Evolutionary conservation across 257 asterid species (phyloP), one percentile per base, ranked within the genome.

Genomic region (Lavandula angustifolia): DNA sequence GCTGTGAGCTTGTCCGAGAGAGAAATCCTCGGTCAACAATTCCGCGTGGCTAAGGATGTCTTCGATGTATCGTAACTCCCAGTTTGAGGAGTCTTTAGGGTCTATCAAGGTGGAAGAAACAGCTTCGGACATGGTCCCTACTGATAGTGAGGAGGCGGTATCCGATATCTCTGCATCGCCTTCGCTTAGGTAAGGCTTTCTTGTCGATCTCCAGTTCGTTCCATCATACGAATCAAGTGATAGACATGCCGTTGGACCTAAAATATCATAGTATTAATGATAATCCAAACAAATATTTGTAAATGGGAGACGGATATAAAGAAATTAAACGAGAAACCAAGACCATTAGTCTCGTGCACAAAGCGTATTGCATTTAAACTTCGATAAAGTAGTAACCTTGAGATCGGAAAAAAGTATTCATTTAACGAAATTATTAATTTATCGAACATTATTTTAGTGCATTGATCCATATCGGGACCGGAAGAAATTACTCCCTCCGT

Each of bases 71-170:
- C 71, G 75, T 4, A 86, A 60, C 75, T 82, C 90, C 97, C 97
- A 90, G 40, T 63, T 71, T n/a, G 80, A 67, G 17, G 84, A 72
- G 52, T 80, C 86, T 54, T 77, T 69, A 4, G 78, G 54, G 68
- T 72, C 77, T 4, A 73, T 57, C 9, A 70, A 62, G 61, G 65
- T 60, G 67, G 82, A 77, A 49, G 73, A 60, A 71, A 69, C 70
- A 48, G 80, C 76, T 75, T 75, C 81, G 65, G 80, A 77, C 17
- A 67, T 42, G 46, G 76, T 67, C 18, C 80, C 80, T 37, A 78
- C 69, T 38, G 91, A 84, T 10, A 70, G 46, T 33, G 96, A 86
- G 48, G 95, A 86, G 67, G 95, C 96, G 3, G 95, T 83, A 67
- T 89, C 97, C 63, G 86, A 84, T 60, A 84, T 74, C 57, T 87